Base-by-base conservation (phyloP, 331 rosid genomes). In the Pyracantha coccinea region DNA sequence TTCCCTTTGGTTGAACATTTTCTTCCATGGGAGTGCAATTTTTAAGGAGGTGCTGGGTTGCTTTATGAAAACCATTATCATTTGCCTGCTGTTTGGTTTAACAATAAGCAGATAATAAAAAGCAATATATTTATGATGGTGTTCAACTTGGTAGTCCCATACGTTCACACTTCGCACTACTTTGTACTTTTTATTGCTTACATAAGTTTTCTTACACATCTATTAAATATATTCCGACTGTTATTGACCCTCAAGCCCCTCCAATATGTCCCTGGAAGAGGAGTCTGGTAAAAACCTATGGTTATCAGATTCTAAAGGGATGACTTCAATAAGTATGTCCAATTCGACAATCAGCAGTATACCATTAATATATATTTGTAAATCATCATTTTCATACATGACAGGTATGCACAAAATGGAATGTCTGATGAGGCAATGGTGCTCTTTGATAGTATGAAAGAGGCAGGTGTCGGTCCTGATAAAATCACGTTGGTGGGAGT, bases 391-490 rank as follows among this genome's bases (percentile, higher is more conserved):
- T 71, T 64, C 13, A 72, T 75, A 31, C 50, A 27, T 89, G 78
- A 44, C 88, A 93, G 98, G 66, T 93, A 91, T 81, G 92, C 98
- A 67, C 97, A 93, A 83, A 91, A 88, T 75, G 98, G 97, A 60
- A 86, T 82, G 89, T 92, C 97, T 1, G 93, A 91, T 69, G 90
- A 91, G 83, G 92, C 98, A 12, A 85, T 89, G 41, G 68, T 77
- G 78, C 77, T 91, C 59, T 93, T 84, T 79, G 83, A 89, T 70
- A 31, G 24, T 81, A 93, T 93, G 97, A 84, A 76, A 84, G 88
- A 74, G 69, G 86, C 68, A 9, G 66, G 76, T 65, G 71, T 85
- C 66, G 74, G 29, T 79, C 90, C 91, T 65, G 90, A 93, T 82
- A 87, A 89, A 86, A 85, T 86, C 82, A 88, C 98, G 31, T 50